Percentiles rank a stretch among this genome's conserved stretches.
These are phyloP conservation scores for Apium graveolens DNA, from an alignment of 129 eudicot species.

Conservation along the genomic window DNA sequence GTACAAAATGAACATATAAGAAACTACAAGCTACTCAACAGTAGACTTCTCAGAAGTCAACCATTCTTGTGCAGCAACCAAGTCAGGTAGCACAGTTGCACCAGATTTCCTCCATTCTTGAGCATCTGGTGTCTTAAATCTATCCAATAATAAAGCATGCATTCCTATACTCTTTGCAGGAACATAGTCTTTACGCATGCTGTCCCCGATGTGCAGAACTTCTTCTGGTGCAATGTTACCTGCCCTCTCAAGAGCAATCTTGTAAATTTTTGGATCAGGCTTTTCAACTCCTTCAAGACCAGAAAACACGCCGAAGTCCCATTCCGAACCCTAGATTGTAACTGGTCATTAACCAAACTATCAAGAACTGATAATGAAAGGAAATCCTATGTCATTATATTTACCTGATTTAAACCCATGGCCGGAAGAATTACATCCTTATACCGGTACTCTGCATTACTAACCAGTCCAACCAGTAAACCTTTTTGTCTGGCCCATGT, in stretches of 20 bases:
- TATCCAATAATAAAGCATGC: slow-evolving; percentile 81
- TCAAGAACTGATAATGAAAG: neutral
- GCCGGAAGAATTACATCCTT: slow-evolving; percentile 95
- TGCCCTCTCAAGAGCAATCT: slow-evolving; percentile 85
- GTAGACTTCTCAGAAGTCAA: slow-evolving; percentile 38
- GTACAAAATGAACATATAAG: neutral
- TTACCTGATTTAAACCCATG: slow-evolving; percentile 75
- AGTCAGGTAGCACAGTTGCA: slow-evolving; percentile 69
- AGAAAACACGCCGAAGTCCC: slow-evolving; percentile 99
- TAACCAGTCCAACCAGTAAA: slow-evolving; percentile 73
- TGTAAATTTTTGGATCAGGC: slow-evolving; percentile 71
- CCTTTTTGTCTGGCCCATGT: slow-evolving; percentile 83
- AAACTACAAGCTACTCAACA: slow-evolving; percentile 9
- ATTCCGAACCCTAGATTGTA: slow-evolving; percentile 68
- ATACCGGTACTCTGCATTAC: slow-evolving; percentile 96
- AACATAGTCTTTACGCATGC: slow-evolving; percentile 77
- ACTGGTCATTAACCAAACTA: neutral
- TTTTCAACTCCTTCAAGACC: slow-evolving; percentile 93
- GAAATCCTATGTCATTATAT: slow-evolving; percentile 4
- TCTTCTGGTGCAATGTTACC: slow-evolving; percentile 78
- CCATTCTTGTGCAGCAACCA: slow-evolving; percentile 64
- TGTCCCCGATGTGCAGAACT: slow-evolving; percentile 86
- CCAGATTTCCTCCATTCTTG: slow-evolving; percentile 65
- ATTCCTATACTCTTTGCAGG: slow-evolving; percentile 90
- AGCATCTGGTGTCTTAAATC: slow-evolving; percentile 83